Conservation (phyloP, 2,329 filamentous ascomycete species). For the Pseudocercospora musae region DNA sequence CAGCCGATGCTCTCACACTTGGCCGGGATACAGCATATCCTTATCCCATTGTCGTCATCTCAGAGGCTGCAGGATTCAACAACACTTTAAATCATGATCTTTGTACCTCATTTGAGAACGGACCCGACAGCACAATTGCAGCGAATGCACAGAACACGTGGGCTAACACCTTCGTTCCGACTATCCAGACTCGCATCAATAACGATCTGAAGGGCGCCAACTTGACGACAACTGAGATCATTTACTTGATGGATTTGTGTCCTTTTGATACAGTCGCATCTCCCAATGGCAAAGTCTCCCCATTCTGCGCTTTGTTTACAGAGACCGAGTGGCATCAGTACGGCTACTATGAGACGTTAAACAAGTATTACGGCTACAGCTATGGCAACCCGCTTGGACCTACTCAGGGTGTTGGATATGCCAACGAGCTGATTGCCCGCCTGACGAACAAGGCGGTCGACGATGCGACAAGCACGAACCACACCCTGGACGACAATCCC, state of each 20-base stretch:
- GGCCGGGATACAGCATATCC: conserved; percentile 45
- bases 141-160: conserved; percentile 56
- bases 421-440: conserved; percentile 81
- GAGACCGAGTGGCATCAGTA: conserved; percentile 76
- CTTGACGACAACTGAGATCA: conserved; percentile 59
- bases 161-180: conserved; percentile 60
- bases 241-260: conserved; percentile 83
- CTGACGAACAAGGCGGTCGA: conserved; percentile 66
- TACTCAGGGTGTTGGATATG: conserved; percentile 82
- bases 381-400: conserved; percentile 74
- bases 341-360: conserved; percentile 74
- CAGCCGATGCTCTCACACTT: conserved; percentile 38
- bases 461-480: conserved; percentile 74
- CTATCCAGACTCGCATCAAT: conserved; percentile 69
- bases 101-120: conserved; percentile 68
- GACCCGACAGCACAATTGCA: conserved; percentile 50
- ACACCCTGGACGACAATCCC: conserved; percentile 65
- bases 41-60: conserved; percentile 63
- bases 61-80: conserved; percentile 65
- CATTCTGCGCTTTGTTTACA: conserved; percentile 75
- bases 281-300: conserved; percentile 54
- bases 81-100: conserved; percentile 76
- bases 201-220: conserved; percentile 64
- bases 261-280: conserved; percentile 77
- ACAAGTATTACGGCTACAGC: conserved; percentile 81